Base-by-base conservation (phyloP, 192 early-diverging fungal species). In the Gaertneriomyces sp. region DNA sequence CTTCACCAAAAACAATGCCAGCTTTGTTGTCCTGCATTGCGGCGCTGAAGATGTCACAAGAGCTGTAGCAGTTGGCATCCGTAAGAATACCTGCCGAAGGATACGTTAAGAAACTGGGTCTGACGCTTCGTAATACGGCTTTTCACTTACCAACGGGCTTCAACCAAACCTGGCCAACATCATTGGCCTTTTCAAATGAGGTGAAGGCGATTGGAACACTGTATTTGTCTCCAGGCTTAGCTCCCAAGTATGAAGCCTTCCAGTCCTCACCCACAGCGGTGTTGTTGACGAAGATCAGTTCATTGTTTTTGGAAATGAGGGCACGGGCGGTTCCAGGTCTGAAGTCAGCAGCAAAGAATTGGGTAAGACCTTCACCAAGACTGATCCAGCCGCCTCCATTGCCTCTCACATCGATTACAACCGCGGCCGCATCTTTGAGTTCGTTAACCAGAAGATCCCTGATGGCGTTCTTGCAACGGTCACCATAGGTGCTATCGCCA, bases 1-100 rank as follows among this genome's bases (percentile, higher is more conserved):
- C 72, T 53, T 69, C 69, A 38, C 72, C 72, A 70, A 70, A 64
- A 5, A 74, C 54, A 44, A 51, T 11, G 42, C 20, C 63, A n/a
- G 42, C 38, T 10, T 47, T 25, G 55, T 73, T 61, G 56, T 74
- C 66, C 56, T 74, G 66, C 53, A 74, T 71, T 41, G 45, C n/a
- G 20, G 72, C 68, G 6, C 40, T 43, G 25, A 74, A 64, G 10
- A 69, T 61, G 39, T 71, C 69, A 19, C 69, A 71, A 16, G 69
- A 51, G 2, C 66, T 69, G 52, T 71, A 71, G 57, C 69, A 71
- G 3, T 55, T 39, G 42, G 64, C 69, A 42, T 71, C 45, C 44
- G 8, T 58, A 19, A 63, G 53, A 6, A 74, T n/a, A 49, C 41
- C 25, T 33, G 25, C 25, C 25, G 25, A 33, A 33, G 0, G 25